These are phyloP conservation scores for Boletus bicolor DNA, from an alignment of 768 basidiomycete species.

Conservation along the genomic window DNA sequence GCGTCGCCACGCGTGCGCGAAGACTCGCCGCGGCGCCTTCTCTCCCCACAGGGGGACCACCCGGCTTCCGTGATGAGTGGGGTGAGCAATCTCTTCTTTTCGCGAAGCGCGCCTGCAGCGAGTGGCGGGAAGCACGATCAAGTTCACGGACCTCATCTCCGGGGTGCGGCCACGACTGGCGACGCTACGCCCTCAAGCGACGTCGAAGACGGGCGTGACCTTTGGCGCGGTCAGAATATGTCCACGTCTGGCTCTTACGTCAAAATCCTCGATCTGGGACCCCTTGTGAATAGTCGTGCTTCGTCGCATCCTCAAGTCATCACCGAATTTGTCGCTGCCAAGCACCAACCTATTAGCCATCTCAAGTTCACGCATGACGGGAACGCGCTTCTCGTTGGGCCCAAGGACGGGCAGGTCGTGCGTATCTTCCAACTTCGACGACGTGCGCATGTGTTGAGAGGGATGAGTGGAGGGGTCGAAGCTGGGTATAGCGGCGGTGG, in stretches of 20 bases:
- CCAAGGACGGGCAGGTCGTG: constrained; percentile 53
- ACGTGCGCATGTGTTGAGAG: constrained; percentile 18
- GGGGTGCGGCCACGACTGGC: constrained; percentile 10
- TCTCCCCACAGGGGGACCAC: constrained; percentile 5
- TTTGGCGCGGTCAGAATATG: not conserved
- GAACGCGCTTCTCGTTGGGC: constrained; percentile 45
- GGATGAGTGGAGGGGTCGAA: not conserved
- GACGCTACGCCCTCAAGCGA: constrained; percentile 11
- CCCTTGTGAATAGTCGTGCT: constrained; percentile 25
- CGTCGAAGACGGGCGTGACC: constrained; percentile 7
- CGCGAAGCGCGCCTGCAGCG: constrained; percentile 37
- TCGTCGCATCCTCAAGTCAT: constrained; percentile 33
- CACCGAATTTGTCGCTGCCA: constrained; percentile 48
- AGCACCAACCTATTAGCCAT: constrained; percentile 44
- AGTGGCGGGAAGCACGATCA: constrained; percentile 18
- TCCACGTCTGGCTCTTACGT: constrained; percentile 43
- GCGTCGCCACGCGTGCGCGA: constrained; percentile 5
- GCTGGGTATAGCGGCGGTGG: not conserved
- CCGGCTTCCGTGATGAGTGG: constrained; percentile 20
- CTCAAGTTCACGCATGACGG: constrained; percentile 42
- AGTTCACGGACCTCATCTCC: constrained; percentile 9
- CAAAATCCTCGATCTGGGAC: constrained; percentile 53
- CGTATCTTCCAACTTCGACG: constrained; percentile 46
- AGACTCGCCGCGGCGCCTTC: not conserved
- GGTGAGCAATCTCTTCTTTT: constrained; percentile 36